Evolutionary conservation across 345 rosid species (phyloP).

Genomic region (Brassica cretica): DNA sequence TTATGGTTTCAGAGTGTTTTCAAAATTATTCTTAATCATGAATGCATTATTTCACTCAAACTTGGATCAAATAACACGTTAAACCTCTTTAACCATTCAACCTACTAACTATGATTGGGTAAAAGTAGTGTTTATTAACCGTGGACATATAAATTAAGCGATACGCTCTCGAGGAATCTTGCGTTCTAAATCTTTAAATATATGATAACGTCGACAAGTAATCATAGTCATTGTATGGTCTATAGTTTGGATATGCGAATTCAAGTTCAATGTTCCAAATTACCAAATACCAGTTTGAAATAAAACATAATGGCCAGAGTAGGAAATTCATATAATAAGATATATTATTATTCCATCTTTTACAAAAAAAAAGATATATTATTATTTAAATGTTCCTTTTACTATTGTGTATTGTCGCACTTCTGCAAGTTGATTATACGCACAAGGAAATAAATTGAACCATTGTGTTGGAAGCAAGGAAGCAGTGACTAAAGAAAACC

Average conservation of each 20-base stretch:
- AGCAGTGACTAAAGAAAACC: conserved; percentile 26
- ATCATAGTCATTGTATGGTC: background rate
- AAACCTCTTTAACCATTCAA: background rate
- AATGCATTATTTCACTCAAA: background rate
- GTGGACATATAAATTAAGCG: background rate
- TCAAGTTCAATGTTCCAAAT: conserved; percentile 7
- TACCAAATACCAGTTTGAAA: background rate
- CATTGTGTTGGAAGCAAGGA: conserved; percentile 40
- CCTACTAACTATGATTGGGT: background rate
- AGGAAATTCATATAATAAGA: background rate
- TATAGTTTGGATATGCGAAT: conserved; percentile 14
- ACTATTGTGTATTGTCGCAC: background rate
- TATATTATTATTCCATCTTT: too few relatives aligned
- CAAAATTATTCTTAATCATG: background rate
- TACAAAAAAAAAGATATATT: too few relatives aligned
- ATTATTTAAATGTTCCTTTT: conserved; percentile 8
- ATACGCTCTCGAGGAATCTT: background rate
- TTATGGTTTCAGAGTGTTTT: background rate
- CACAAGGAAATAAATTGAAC: background rate
- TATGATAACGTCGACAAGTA: background rate
- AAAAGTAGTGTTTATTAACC: background rate
- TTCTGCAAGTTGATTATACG: conserved; percentile 15
- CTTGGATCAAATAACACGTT: background rate
- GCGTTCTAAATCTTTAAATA: background rate
- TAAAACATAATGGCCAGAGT: background rate